These are phyloP conservation scores for Tulasnella sp. DNA, from an alignment of 768 basidiomycete genomes.

Conservation along the genomic window DNA sequence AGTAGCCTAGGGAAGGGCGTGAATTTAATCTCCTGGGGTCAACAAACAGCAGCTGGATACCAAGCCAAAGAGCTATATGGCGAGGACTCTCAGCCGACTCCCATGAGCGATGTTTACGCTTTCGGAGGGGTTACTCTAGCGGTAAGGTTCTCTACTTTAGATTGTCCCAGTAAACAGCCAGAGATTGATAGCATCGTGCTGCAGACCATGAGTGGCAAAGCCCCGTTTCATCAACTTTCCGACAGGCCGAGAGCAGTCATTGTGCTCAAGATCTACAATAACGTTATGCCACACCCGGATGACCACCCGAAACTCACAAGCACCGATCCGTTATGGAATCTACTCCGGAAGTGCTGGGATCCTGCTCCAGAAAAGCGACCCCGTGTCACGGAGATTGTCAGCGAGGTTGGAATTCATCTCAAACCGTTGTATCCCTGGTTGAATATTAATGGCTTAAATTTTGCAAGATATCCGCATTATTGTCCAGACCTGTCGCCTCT, in stretches of 20 bases:
- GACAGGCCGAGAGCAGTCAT: not conserved
- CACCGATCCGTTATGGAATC: not conserved
- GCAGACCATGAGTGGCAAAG: not conserved
- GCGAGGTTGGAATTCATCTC: not conserved
- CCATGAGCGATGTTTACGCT: not conserved
- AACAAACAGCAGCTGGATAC: not conserved
- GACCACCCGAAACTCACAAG: not conserved
- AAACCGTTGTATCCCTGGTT: not conserved
- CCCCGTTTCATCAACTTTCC: not conserved
- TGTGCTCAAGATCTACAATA: not conserved
- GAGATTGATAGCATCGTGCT: not conserved
- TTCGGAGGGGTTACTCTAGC: not conserved
- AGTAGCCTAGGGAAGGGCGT: not conserved
- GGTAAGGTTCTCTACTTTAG: not conserved
- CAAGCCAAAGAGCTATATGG: not conserved
- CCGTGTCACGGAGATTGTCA: not conserved
- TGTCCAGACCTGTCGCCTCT: not conserved
- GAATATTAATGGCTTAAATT: not conserved
- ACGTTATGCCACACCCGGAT: not conserved
- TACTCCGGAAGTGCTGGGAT: not conserved
- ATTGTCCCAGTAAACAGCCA: no score
- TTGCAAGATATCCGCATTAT: not conserved
- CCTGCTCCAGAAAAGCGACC: not conserved
- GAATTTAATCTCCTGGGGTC: not conserved
- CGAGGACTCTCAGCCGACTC: not conserved